phyloP scores from a whole-genome alignment of 2,329 filamentous ascomycete genomes.

The Fusarium devonianum region DNA sequence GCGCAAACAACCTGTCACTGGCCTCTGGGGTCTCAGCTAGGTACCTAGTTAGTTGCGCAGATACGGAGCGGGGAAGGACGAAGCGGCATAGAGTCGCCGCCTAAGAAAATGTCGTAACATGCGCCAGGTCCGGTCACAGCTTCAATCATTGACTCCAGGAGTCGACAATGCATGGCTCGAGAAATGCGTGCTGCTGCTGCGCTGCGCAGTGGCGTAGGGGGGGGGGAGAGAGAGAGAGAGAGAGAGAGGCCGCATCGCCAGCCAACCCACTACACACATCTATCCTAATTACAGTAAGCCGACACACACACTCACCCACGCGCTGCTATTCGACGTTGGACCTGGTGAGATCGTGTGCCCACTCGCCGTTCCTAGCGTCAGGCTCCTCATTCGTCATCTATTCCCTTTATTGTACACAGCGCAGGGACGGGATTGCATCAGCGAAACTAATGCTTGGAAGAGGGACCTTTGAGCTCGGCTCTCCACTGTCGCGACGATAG shows the following conservation, averaged over 20 bases:
- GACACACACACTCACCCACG: conserved; percentile 15
- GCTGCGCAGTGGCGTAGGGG: conserved; percentile 23
- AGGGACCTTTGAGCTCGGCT: conserved; percentile 8
- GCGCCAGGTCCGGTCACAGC: too few species aligned
- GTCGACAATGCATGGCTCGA: conserved; percentile 19
- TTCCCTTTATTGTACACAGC: not conserved
- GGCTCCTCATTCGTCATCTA: conserved; percentile 6
- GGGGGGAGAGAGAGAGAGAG: conserved; percentile 21
- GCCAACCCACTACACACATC: not conserved
- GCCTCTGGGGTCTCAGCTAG: not conserved
- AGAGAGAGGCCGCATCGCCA: conserved; percentile 1
- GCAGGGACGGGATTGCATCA: conserved; percentile 20
- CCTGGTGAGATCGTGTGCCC: conserved; percentile 24
- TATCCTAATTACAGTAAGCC: conserved; percentile 11
- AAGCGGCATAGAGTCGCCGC: conserved; percentile 7
- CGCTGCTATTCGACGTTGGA: conserved; percentile 1
- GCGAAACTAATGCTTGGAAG: conserved; percentile 20
- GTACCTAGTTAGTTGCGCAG: too few species aligned
- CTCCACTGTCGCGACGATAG: conserved; percentile 13
- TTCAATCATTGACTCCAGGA: conserved; percentile 1
- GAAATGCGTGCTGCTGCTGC: conserved; percentile 23
- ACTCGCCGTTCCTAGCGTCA: conserved; percentile 20
- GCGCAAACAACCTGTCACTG: not conserved
- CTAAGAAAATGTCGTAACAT: too few species aligned
- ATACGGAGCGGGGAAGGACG: conserved; percentile 10